Base-by-base conservation (phyloP, 106 monocot species). In the Triglochin maritima region DNA sequence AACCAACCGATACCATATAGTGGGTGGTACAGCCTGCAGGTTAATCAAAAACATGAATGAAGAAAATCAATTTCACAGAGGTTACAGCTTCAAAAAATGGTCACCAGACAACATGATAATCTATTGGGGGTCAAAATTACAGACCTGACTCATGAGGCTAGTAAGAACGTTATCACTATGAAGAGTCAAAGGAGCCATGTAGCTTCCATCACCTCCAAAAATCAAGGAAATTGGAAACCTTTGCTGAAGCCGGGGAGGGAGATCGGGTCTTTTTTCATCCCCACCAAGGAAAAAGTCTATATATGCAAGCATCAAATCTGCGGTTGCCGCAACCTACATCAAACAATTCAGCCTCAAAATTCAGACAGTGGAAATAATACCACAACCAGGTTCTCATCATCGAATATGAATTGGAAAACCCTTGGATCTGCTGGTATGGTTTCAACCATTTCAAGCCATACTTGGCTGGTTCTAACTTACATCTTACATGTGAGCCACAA, bases 151-250 rank as follows among this genome's bases (percentile, higher is more conserved):
- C 91, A 98, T 86, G 49, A 98, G 96, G 74, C 82, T 91, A 13
- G 96, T 98, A 15, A 98, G 84, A 54, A 98, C 81, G 79, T 88
- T 98, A 70, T 98, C 96, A 71, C 91, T 98, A 50, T 98, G 86
- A 73, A 98, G 91, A 9, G 80, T 69, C 78, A 98, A 92, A 58
- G 96, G 96, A 69, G 91, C 78, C 88, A 98, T 98, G 73, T 98
- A 98, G 76, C 84, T 88, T 64, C 91, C 96, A 82, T 98, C 86
- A 43, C 96, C 96, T 15, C 96, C 96, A 84, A 88, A 98, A 45
- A 88, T 71, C 71, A 91, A 63, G 68, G 73, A 80, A 71, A 98
- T 84, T 29, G 96, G 96, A 76, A 92, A 86, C 71, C 96, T 83
- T 84, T 91, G 96, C 50, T 80, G 82, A 63, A 98, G 84, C 65